Conservation (phyloP, 2,329 filamentous ascomycete genomes). For the Passalora sequoiae region DNA sequence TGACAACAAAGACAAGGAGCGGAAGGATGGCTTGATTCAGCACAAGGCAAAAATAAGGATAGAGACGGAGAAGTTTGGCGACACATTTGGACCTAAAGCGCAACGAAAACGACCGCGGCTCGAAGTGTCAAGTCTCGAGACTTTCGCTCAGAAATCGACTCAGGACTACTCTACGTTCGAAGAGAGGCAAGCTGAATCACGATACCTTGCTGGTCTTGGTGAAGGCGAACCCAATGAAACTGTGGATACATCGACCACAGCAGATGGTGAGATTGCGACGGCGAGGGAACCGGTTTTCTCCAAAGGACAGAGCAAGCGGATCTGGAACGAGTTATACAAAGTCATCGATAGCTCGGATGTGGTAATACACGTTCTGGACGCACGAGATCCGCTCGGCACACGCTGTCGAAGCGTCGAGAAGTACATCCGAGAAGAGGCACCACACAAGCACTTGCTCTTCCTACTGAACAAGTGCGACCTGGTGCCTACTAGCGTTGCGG, state of each 20-base stretch:
- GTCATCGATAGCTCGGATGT: conserved; percentile 95
- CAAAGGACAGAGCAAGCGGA: conserved; percentile 91
- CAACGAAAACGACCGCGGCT: conserved; percentile 91
- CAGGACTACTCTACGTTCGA: conserved; percentile 77
- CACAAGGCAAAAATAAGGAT: conserved; percentile 92
- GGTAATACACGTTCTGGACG: conserved; percentile 89
- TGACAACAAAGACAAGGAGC: conserved; percentile 60
- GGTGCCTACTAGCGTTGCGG: conserved; percentile 85
- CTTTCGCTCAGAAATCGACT: conserved; percentile 73
- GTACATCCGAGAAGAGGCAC: conserved; percentile 86
- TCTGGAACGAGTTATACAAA: conserved; percentile 92
- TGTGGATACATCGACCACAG: conserved; percentile 8
- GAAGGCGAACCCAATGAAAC: conserved; percentile 28
- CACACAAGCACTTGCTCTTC: conserved; percentile 92
- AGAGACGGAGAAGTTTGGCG: conserved; percentile 76
- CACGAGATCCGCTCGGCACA: conserved; percentile 82
- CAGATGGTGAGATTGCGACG: conserved; percentile 39
- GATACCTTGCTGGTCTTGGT: conserved; percentile 61
- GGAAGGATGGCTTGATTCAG: conserved; percentile 76
- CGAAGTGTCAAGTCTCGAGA: conserved; percentile 71
- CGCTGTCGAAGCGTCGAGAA: conserved; percentile 87
- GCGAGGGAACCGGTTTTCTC: conserved; percentile 71
- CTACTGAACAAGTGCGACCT: conserved; percentile 89
- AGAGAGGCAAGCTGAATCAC: conserved; percentile 73
- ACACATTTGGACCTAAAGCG: conserved; percentile 89